phyloP scores from a whole-genome alignment of 129 eudicot genomes.

The Smallanthus sonchifolius region DNA sequence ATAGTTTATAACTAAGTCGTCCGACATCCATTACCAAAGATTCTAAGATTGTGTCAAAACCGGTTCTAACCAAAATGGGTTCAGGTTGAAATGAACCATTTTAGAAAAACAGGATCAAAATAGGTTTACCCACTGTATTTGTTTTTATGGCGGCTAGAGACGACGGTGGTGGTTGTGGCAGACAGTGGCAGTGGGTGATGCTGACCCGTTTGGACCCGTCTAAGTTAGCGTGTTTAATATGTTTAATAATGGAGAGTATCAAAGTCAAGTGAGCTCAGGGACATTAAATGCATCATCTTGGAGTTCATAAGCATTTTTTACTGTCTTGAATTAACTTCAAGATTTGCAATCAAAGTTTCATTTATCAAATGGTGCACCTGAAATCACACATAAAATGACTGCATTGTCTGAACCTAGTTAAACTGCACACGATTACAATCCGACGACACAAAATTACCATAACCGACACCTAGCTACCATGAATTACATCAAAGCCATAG shows the following conservation, averaged over 20 bases:
- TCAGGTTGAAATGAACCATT: neutral
- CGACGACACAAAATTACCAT: neutral
- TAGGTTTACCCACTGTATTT: too few relatives aligned
- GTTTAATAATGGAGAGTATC: too few relatives aligned
- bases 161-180: too few relatives aligned
- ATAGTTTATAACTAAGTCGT: neutral
- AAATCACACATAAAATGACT: neutral
- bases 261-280: too few relatives aligned
- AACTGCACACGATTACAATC: neutral
- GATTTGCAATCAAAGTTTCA: neutral
- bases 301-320: too few relatives aligned
- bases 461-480: neutral
- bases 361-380: neutral
- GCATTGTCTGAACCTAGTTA: neutral
- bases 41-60: neutral
- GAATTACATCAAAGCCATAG: slow-evolving; percentile 33
- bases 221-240: neutral
- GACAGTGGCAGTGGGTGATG: neutral
- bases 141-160: neutral
- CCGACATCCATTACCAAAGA: too few relatives aligned
- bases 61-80: neutral
- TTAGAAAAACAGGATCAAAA: neutral
- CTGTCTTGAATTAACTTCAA: neutral
- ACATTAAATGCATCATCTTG: too few relatives aligned
- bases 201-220: neutral